These are phyloP conservation scores for Fonsecaea monophora DNA, from an alignment of 2,329 filamentous ascomycete genomes.

Conservation along the genomic window DNA sequence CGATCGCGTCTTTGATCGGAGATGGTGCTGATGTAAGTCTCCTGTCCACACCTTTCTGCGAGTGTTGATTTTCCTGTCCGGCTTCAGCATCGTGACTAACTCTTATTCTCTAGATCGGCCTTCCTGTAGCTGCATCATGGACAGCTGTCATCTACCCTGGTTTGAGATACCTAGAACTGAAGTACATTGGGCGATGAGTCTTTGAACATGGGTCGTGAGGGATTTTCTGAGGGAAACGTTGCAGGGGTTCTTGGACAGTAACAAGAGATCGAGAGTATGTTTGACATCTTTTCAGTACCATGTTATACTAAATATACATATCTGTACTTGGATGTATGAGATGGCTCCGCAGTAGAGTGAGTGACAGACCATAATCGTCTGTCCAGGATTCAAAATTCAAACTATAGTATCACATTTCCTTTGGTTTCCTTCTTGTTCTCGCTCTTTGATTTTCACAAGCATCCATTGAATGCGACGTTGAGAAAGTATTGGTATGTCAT, in stretches of 20 bases:
- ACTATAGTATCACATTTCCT: not conserved
- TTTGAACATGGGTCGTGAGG: not conserved
- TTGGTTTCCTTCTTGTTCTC: not conserved
- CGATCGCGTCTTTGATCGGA: conserved; percentile 64
- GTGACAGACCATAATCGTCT: not conserved
- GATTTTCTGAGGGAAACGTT: too few species aligned
- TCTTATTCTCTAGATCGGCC: conserved; percentile 64
- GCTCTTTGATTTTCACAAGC: not conserved
- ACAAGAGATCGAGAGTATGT: not conserved
- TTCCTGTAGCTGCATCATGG: conserved; percentile 67
- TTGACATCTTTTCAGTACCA: not conserved
- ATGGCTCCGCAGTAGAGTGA: not conserved
- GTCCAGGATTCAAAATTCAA: not conserved
- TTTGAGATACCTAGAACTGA: conserved; percentile 60
- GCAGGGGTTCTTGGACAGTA: not conserved
- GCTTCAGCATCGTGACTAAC: conserved; percentile 2
- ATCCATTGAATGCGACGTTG: not conserved
- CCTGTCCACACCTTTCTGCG: not conserved
- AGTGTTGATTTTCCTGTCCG: not conserved
- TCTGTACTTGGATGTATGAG: not conserved
- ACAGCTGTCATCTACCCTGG: conserved; percentile 64
- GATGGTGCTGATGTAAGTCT: conserved; percentile 59
- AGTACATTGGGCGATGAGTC: conserved; percentile 38
- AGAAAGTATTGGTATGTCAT: not conserved
- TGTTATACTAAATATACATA: not conserved